These are phyloP conservation scores for Naganishia sp. DNA, from an alignment of 1,284 basidiomycete species.

Conservation along the genomic window DNA sequence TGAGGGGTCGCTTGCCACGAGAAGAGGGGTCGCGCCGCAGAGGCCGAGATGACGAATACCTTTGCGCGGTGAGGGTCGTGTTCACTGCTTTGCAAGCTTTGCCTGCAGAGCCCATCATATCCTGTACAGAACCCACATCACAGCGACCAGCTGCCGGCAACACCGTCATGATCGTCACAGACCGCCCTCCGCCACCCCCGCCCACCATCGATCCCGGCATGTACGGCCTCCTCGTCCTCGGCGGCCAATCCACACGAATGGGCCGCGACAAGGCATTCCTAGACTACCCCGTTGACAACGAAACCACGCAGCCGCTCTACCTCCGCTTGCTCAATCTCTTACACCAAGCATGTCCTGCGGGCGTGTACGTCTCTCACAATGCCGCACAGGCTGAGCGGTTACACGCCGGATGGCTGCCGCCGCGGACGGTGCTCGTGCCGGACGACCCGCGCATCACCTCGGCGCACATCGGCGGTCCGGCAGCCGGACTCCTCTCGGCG, in stretches of 20 bases:
- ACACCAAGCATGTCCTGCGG: constrained; percentile 14
- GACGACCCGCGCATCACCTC: constrained; percentile 11
- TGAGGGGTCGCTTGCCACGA: neutral
- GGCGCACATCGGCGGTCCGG: constrained; percentile 22
- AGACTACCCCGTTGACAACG: constrained; percentile 9
- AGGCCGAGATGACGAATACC: too few relatives aligned
- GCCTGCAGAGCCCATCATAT: neutral
- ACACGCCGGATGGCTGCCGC: neutral
- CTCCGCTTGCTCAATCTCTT: constrained; percentile 18
- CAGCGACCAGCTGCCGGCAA: too few relatives aligned
- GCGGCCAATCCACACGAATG: constrained; percentile 33
- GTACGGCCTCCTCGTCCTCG: constrained; percentile 28
- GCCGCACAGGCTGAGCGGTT: constrained; percentile 1
- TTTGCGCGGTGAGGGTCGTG: too few relatives aligned
- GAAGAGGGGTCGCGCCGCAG: neutral
- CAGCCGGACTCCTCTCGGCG: constrained; percentile 21
- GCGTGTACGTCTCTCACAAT: constrained; percentile 26
- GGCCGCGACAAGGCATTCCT: constrained; percentile 29
- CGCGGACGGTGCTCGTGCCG: constrained; percentile 10
- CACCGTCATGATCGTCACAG: neutral
- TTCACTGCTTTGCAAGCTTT: too few relatives aligned
- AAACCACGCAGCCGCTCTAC: constrained; percentile 21
- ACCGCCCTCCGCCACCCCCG: neutral
- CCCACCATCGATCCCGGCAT: neutral
- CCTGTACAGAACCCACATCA: neutral